These are phyloP conservation scores for Serendipita sp. DNA, from an alignment of 768 basidiomycete species.

Conservation along the genomic window DNA sequence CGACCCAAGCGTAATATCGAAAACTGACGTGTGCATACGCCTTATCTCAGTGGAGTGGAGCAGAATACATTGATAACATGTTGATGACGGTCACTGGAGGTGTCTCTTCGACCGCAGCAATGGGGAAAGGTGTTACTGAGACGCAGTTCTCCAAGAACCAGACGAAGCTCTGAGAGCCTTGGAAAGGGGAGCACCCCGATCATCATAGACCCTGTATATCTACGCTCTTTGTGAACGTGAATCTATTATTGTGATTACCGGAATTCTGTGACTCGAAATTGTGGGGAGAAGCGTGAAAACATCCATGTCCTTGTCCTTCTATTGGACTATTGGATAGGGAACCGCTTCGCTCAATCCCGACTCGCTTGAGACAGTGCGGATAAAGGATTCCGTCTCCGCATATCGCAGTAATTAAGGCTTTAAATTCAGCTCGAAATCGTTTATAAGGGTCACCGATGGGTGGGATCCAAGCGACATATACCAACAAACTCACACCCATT, in stretches of 20 bases:
- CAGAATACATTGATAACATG: slow-evolving; percentile 78
- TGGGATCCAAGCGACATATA: neutral
- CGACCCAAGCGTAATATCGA: neutral
- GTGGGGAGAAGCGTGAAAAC: neutral
- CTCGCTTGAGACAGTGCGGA: neutral
- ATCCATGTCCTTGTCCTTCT: too few species aligned
- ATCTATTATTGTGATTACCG: neutral
- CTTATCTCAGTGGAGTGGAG: slow-evolving; percentile 69
- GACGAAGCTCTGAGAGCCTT: neutral
- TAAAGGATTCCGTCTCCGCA: neutral
- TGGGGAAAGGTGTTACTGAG: slow-evolving; percentile 94
- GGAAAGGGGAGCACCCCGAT: neutral
- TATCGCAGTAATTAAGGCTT: neutral
- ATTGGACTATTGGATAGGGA: neutral
- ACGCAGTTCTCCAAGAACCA: slow-evolving; percentile 43
- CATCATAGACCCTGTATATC: neutral
- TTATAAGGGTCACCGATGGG: neutral
- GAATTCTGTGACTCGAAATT: neutral
- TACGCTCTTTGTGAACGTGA: neutral
- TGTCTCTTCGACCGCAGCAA: slow-evolving; percentile 94
- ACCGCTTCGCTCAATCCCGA: neutral
- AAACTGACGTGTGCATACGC: slow-evolving; percentile 9
- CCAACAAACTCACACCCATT: neutral
- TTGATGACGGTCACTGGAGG: slow-evolving; percentile 97
- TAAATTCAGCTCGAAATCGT: too few species aligned